phyloP scores from a whole-genome alignment of 768 basidiomycete genomes.

The Cystofilobasidium macerans region DNA sequence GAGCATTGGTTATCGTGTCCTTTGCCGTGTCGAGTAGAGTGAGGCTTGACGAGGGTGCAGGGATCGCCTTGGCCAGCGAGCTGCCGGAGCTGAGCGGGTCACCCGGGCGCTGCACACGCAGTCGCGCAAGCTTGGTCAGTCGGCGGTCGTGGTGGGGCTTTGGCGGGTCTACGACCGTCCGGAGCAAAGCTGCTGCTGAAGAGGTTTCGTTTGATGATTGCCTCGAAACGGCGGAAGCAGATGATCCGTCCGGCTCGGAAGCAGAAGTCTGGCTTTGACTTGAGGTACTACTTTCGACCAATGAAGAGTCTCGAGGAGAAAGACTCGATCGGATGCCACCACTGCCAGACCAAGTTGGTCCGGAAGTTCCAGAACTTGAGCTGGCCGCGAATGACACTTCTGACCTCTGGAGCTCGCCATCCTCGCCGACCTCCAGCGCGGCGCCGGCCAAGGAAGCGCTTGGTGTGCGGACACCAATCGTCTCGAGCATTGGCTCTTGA shows the following conservation, averaged over 20 bases:
- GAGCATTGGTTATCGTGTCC: background rate
- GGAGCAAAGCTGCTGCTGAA: background rate
- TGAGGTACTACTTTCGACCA: too few species aligned
- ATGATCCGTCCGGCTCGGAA: background rate
- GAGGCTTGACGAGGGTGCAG: background rate
- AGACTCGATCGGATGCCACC: too few species aligned
- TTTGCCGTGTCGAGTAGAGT: background rate
- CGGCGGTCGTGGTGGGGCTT: background rate
- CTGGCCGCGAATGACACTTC: background rate
- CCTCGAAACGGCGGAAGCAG: background rate
- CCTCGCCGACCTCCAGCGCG: background rate
- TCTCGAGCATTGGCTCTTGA: too few species aligned
- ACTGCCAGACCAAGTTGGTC: too few species aligned
- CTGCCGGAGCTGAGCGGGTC: background rate
- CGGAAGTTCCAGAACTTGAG: too few species aligned
- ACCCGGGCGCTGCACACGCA: background rate
- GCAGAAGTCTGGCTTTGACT: background rate
- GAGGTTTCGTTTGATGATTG: too few species aligned
- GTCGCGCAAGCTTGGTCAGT: background rate
- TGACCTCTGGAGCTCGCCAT: slow-evolving; percentile 6
- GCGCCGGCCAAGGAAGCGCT: too few species aligned
- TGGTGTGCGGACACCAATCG: too few species aligned
- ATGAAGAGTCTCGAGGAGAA: too few species aligned
- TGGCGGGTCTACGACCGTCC: background rate
- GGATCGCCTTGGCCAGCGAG: background rate